Percentiles rank a stretch among this genome's conserved stretches.
These are phyloP conservation scores for Santalum album DNA, from an alignment of 164 flowering plant species.

Conservation along the genomic window DNA sequence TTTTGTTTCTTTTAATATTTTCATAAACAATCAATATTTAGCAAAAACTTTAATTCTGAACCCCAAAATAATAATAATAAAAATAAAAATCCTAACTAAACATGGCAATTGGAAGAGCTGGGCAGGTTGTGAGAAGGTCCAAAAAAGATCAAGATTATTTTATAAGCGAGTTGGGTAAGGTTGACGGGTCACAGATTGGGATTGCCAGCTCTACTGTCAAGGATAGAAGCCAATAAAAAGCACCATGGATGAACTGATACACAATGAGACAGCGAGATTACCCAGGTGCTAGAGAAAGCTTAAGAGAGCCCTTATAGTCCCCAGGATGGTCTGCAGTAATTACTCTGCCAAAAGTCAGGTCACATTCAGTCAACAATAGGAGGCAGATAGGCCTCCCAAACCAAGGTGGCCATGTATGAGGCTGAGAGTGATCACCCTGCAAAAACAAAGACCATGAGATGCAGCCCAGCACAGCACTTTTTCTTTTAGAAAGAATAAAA, in stretches of 20 bases:
- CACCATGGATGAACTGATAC: not conserved
- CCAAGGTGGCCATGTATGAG: constrained; percentile 56
- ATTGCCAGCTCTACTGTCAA: too few relatives aligned
- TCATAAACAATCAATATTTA: too few relatives aligned
- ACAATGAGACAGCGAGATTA: constrained; percentile 17
- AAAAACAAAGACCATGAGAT: constrained; percentile 6
- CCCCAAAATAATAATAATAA: too few relatives aligned
- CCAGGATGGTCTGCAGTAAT: constrained; percentile 60
- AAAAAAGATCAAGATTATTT: too few relatives aligned
- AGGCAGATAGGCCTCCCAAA: constrained; percentile 65
- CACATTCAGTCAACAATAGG: constrained; percentile 72
- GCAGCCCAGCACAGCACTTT: constrained; percentile 5
- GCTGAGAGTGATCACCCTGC: constrained; percentile 90
- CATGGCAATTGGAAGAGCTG: too few relatives aligned
- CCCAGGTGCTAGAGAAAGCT: constrained; percentile 73
- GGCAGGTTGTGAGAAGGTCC: too few relatives aligned
- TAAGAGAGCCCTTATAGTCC: constrained; percentile 65
- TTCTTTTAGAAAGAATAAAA: not conserved
- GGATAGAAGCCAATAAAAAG: too few relatives aligned
- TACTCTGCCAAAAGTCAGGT: constrained; percentile 67
- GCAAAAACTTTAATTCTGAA: too few relatives aligned
- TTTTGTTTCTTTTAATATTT: too few relatives aligned
- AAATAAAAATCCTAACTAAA: too few relatives aligned
- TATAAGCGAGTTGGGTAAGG: too few relatives aligned
- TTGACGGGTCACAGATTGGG: too few relatives aligned